Conservation (phyloP, 176 grass and related monocot species). For the Ensete ventricosum region DNA sequence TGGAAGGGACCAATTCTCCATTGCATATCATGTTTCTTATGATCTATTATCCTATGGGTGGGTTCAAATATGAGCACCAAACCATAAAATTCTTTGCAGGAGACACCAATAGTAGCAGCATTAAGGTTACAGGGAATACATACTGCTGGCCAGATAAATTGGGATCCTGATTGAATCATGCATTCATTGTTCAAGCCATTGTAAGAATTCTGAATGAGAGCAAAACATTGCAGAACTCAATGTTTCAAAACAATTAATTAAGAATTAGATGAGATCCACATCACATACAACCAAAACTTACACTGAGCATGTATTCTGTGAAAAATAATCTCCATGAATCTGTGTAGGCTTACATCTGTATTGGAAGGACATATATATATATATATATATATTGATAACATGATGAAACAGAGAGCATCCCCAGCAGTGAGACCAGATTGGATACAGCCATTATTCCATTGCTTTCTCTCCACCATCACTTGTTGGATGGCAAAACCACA, state of each 20-base stretch:
- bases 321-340: background rate
- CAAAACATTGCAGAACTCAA: background rate
- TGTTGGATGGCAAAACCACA: background rate
- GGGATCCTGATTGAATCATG: too few species aligned
- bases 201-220: too few species aligned
- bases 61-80: too few species aligned
- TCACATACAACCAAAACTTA: background rate
- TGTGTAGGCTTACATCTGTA: background rate
- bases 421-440: background rate
- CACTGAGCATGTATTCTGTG: background rate
- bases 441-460: constrained; percentile 2
- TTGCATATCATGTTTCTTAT: too few species aligned
- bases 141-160: too few species aligned
- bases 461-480: background rate
- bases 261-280: background rate
- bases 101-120: too few species aligned
- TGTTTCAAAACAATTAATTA: background rate
- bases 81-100: too few species aligned
- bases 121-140: too few species aligned
- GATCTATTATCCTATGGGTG: too few species aligned
- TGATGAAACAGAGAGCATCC: background rate
- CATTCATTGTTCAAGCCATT: too few species aligned
- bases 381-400: background rate
- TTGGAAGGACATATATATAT: background rate
- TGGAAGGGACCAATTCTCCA: too few species aligned